Evolutionary conservation across 345 rosid genomes (phyloP).

Genomic region (Citrus maxima): DNA sequence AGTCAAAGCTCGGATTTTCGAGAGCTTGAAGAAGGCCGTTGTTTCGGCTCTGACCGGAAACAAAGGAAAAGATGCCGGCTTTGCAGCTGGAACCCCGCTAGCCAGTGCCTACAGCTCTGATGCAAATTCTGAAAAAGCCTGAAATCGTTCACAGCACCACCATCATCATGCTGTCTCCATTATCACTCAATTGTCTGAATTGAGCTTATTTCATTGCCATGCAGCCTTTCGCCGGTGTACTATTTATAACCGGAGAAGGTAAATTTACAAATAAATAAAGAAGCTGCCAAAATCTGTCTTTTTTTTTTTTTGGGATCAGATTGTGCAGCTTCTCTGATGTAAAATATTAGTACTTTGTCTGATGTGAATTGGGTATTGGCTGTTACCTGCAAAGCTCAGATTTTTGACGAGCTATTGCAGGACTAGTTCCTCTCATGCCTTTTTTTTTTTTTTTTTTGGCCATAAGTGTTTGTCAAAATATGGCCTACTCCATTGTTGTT

Average conservation of each 20-base stretch:
- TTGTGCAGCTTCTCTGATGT: constrained; percentile 1
- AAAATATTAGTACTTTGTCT: not conserved
- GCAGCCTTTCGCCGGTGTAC: not conserved
- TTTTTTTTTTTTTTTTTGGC: not conserved
- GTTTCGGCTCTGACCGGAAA: constrained; percentile 9
- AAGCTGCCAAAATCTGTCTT: not conserved
- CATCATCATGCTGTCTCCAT: not conserved
- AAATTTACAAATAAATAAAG: not conserved
- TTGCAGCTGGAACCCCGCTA: not conserved
- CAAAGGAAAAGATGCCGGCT: not conserved
- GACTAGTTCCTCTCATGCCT: not conserved
- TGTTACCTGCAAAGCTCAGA: not conserved
- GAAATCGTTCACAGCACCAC: not conserved
- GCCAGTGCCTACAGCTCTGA: constrained; percentile 8
- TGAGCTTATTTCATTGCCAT: constrained; percentile 1
- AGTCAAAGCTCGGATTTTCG: constrained; percentile 37
- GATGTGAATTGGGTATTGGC: not conserved
- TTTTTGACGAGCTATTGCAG: constrained; percentile 4
- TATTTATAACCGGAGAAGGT: not conserved
- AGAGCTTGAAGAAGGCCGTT: constrained; percentile 14
- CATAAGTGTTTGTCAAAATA: not conserved
- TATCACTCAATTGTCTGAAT: not conserved
- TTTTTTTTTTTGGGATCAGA: constrained; percentile 1
- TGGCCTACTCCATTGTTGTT: constrained; percentile 2
- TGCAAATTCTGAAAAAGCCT: not conserved